Base-by-base conservation (phyloP, 441 rosid species). In the Euphorbia corollata region DNA sequence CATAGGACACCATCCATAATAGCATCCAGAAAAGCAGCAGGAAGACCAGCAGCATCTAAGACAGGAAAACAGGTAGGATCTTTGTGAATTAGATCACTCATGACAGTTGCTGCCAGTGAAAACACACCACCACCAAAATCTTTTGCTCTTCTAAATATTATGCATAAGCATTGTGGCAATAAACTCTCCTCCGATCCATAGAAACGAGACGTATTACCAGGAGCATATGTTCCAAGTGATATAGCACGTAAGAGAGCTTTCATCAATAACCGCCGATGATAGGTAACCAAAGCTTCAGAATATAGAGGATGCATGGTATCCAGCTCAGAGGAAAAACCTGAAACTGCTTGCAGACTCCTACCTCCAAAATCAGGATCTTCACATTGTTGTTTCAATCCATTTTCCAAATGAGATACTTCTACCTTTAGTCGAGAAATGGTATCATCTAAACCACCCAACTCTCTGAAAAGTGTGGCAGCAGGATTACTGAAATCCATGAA, bases 401-500 rank as follows among this genome's bases (percentile, higher is more conserved):
- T 79, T 77, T 89, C 97, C 18, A 89, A 80, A 73, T 64, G 77
- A 61, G 92, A 87, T 27, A 90, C 92, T 80, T 94, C 99, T 64
- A 81, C 79, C 79, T 87, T 88, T 75, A 94, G 73, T 64, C 99
- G 94, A 63, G 78, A 80, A 60, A 94, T 89, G 59, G 97, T 87
- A 79, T 91, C 97, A 82, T 94, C 99, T 79, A 94, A 80, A 73
- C 97, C 99, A 73, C 99, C 98, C 84, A 91, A 79, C 74, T 91
- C 99, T 82, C 99, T 85, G 76, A 91, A 94, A 77, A 91, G 74
- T 61, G 92, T 83, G 78, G 92, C 97, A 70, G 98, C 97, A 62
- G 97, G 97, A 76, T 90, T 87, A 73, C 98, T 91, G 73, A 88
- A 91, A 73, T 90, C 99, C 98, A 94, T 94, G 76, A 94, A 91